Percentiles rank a stretch among this genome's conserved stretches.
Conservation (phyloP, 2,329 filamentous ascomycete genomes). For the Clonostachys solani region DNA sequence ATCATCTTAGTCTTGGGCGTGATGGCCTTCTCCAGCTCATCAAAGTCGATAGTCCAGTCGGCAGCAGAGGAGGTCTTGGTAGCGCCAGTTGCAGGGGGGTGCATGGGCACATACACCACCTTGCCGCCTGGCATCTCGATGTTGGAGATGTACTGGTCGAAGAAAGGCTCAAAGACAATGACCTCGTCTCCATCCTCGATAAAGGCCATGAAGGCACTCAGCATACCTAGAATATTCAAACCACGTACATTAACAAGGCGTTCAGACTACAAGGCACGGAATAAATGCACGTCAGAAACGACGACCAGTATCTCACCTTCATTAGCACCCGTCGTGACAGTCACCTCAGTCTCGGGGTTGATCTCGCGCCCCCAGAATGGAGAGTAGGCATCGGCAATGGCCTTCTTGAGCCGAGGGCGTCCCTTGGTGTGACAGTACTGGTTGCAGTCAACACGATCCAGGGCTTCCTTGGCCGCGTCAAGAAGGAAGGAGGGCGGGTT, state of each 20-base stretch:
- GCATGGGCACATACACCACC: slow-evolving; percentile 92
- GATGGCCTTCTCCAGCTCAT: slow-evolving; percentile 75
- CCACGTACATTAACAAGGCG: too few relatives aligned
- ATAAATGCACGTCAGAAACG: too few relatives aligned
- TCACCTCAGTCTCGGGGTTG: slow-evolving; percentile 88
- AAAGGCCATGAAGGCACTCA: slow-evolving; percentile 97
- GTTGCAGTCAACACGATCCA: slow-evolving; percentile 93
- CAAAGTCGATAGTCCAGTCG: slow-evolving; percentile 86
- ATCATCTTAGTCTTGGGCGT: slow-evolving; percentile 93
- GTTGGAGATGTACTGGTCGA: slow-evolving; percentile 98
- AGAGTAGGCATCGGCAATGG: slow-evolving; percentile 87
- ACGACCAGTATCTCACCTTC: slow-evolving; percentile 42
- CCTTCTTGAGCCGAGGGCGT: slow-evolving; percentile 85
- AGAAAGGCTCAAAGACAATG: slow-evolving; percentile 97
- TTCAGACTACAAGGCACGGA: too few relatives aligned
- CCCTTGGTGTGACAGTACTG: slow-evolving; percentile 98
- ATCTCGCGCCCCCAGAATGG: slow-evolving; percentile 79
- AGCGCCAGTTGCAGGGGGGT: slow-evolving; percentile 78
- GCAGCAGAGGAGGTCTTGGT: slow-evolving; percentile 76
- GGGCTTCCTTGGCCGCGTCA: slow-evolving; percentile 83
- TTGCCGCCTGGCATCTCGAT: slow-evolving; percentile 97
- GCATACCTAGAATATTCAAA: slow-evolving; percentile 60
- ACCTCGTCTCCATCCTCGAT: slow-evolving; percentile 93
- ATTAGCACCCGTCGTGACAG: slow-evolving; percentile 89
- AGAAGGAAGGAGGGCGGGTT: slow-evolving; percentile 90